Percentiles rank a stretch among this genome's conserved stretches.
These are phyloP conservation scores for Calonectria pauciramosa DNA, from an alignment of 2,329 filamentous ascomycete species.

Conservation along the genomic window DNA sequence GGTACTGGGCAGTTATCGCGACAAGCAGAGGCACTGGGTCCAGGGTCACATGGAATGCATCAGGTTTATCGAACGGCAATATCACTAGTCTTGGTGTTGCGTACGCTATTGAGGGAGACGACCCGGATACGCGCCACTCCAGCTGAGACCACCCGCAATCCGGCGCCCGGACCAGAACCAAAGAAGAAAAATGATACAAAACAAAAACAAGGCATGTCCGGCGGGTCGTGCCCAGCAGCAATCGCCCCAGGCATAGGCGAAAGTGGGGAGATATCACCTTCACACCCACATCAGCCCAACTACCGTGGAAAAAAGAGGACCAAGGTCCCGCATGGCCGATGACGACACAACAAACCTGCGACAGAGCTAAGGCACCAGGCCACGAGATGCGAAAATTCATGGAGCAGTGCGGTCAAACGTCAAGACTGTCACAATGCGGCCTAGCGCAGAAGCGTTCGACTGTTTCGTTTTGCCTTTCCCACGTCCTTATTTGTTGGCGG, in stretches of 20 bases:
- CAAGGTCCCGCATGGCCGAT: background rate
- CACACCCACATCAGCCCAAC: background rate
- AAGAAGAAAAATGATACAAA: background rate
- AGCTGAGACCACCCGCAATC: conserved; percentile 2
- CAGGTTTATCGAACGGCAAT: background rate
- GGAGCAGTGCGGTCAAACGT: background rate
- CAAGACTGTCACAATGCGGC: background rate
- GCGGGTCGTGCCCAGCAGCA: conserved; percentile 5
- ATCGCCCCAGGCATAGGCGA: background rate
- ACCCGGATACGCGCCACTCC: background rate
- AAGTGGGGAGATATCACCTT: background rate
- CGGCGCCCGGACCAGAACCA: background rate
- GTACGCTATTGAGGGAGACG: background rate
- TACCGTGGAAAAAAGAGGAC: background rate
- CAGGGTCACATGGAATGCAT: background rate
- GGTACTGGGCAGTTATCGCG: background rate
- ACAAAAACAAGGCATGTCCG: background rate
- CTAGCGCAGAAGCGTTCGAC: background rate
- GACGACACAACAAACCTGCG: conserved; percentile 15
- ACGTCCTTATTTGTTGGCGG: background rate
- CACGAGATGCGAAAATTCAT: conserved; percentile 4
- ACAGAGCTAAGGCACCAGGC: background rate
- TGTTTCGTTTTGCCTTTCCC: background rate
- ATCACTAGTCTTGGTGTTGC: background rate
- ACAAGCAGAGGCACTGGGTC: background rate